A percentile compares a stretch with the other conserved stretches of the same genome.
These are phyloP conservation scores for Podaxis sp. DNA, from an alignment of 768 basidiomycete species.

Conservation along the genomic window DNA sequence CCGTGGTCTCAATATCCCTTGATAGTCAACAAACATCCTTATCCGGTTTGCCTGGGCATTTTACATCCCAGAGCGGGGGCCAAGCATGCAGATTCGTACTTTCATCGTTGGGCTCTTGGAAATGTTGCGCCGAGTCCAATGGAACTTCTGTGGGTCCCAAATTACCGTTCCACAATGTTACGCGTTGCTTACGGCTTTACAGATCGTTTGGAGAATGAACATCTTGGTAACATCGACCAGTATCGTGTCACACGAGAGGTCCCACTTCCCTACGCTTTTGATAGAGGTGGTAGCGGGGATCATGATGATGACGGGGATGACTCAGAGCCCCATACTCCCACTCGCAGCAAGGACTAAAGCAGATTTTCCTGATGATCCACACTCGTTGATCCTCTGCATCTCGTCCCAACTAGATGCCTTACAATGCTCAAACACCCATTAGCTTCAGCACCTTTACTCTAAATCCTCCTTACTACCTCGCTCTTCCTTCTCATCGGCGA, in stretches of 20 bases:
- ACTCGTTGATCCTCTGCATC: neutral
- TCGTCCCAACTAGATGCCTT: neutral
- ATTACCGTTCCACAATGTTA: neutral
- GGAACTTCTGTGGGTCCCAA: constrained; percentile 82
- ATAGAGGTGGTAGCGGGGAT: constrained; percentile 44
- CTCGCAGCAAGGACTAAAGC: neutral
- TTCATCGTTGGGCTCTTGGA: constrained; percentile 74
- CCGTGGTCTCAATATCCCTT: neutral
- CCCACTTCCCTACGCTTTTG: constrained; percentile 72
- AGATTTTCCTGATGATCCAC: neutral
- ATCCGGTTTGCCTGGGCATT: constrained; percentile 82
- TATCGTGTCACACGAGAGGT: constrained; percentile 86
- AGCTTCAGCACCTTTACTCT: neutral
- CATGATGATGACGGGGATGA: constrained; percentile 34
- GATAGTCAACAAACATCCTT: constrained; percentile 63
- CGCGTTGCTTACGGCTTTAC: neutral
- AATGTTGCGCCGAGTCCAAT: constrained; percentile 75
- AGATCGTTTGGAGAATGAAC: constrained; percentile 67
- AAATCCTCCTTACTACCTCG: neutral
- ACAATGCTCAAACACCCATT: no score
- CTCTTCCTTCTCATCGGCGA: neutral
- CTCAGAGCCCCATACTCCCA: neutral
- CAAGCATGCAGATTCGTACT: constrained; percentile 47
- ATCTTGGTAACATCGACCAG: constrained; percentile 89
- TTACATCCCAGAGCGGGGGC: constrained; percentile 57